Evolutionary conservation across 1,284 basidiomycete species (phyloP), one percentile per base, ranked within the genome.

Genomic region (Austroboletus novae-zelandiae): DNA sequence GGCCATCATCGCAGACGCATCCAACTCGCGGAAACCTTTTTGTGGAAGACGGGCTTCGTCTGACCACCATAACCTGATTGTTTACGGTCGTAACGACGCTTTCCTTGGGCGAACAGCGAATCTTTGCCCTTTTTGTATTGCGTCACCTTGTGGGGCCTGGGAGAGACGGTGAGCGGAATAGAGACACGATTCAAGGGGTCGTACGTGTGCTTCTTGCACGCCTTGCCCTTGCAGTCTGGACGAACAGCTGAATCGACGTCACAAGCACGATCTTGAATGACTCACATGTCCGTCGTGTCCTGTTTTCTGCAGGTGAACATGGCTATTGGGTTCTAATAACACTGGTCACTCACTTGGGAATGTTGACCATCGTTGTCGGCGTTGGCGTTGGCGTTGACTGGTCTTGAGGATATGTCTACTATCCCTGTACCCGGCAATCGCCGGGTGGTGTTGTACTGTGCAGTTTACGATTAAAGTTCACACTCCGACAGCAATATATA

Each of bases 11-110:
- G 20, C 20, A 1, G 20, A 23, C 5, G 20, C 20, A 23, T 23
- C 20, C 2, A 23, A 23, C 20, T 23, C 20, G 20, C 20, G 20
- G 20, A 2, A 23, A 23, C 91, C 86, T 94, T 96, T 82, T 95
- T 98, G 91, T 98, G 96, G 89, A 98, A 98, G 74, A 98, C 95
- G 62, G 97, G 96, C 84, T 99, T 99, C 60, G 96, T 99, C 83
- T 98, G 95, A 81, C 96, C 96, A 91, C 96, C 96, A 79, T 98
- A 99, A 80, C 96, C 96, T 69, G 89, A 90, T 77, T 97, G 94
- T 83, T 97, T 98, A 67, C 91, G 86, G 81, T 98, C 96, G 79
- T 99, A 99, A 83, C 97, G 94, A 71, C 96, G 92, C 89, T 99
- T 99, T 78, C 96, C 97, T 80, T 99, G 94, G 56, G 94, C 95